Evolutionary conservation across 1,139 yeast genomes (phyloP), one percentile per base, ranked within the genome.

Genomic region (Candida tetrigidarum): DNA sequence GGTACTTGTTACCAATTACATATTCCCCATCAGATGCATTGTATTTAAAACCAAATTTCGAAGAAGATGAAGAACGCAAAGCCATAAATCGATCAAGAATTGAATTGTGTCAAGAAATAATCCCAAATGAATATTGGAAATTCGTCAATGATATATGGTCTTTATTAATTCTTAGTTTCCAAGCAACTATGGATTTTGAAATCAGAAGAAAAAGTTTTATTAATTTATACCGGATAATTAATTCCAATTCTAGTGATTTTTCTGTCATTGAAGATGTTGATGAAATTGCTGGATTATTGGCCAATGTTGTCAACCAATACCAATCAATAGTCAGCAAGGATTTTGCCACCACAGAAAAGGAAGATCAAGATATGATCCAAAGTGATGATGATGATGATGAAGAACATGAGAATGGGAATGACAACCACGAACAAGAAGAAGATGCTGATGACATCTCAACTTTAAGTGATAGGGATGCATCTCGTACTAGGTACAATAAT

Each of bases 141-240:
- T 84, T 87, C 59, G 71, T 81, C 3, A 67, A 67, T 39, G 73
- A 75, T 5, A 60, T 84, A 2, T 77, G 86, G 60, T 79, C 84
- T 0, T 58, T 89, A n/a, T 62, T 91, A 42, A 66, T 87, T 26
- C 83, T 81, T 48, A 76, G 91, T 14, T 91, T 86, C 58, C 83
- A 87, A 37, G 84, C 96, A 2, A 78, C 95, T 0, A 86, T 88
- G 60, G 91, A 88, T 51, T 77, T 74, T 48, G 80, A 79, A 19
- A 72, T 88, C 14, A 78, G 96, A 46, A 75, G 84, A 45, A 74
- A 78, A 43, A 81, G 81, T 1, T 66, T 89, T 32, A 67, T 84
- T 6, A 74, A 82, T 19, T 59, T 90, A 18, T 66, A 81, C 29
- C 76, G 91, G 50, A 72, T 86, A 16, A 65, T 80, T 32, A 62